These are phyloP conservation scores for Camellia oleifera DNA, from an alignment of 179 eudicot genomes.

Conservation along the genomic window DNA sequence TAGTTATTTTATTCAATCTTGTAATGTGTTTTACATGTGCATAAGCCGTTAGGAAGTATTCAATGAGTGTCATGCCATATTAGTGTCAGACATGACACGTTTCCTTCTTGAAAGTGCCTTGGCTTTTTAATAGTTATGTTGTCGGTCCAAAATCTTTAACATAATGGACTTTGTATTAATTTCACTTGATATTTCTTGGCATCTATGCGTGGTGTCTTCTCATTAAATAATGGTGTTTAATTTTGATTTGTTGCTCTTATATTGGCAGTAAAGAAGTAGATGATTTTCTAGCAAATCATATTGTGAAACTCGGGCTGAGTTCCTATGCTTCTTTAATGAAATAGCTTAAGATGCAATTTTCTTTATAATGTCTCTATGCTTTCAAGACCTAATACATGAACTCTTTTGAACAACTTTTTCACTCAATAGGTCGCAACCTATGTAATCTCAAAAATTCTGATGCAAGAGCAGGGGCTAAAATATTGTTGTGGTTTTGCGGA, in stretches of 20 bases:
- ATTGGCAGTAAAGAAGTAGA: too few relatives aligned
- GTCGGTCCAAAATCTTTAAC: not conserved
- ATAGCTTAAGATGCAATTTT: not conserved
- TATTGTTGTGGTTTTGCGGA: slow-evolving; percentile 22
- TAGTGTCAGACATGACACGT: too few relatives aligned
- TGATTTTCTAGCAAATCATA: not conserved
- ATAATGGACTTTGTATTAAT: not conserved
- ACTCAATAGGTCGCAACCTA: slow-evolving; percentile 21
- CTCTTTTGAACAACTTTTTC: not conserved
- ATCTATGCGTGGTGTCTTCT: not conserved
- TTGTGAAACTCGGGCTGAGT: not conserved
- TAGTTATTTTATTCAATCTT: too few relatives aligned
- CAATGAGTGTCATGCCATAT: too few relatives aligned
- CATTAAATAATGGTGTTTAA: too few relatives aligned
- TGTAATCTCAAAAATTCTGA: slow-evolving; percentile 18
- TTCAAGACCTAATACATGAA: not conserved
- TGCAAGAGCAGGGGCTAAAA: slow-evolving; percentile 19
- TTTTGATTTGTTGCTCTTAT: too few relatives aligned
- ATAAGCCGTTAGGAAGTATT: too few relatives aligned
- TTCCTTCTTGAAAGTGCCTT: too few relatives aligned
- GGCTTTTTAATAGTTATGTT: too few relatives aligned
- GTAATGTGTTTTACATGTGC: too few relatives aligned
- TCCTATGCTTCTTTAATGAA: not conserved
- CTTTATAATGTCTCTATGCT: not conserved
- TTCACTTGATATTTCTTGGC: not conserved